Base-by-base conservation (phyloP, 169 alveolate genomes). In the Plasmodium vivax region DNA sequence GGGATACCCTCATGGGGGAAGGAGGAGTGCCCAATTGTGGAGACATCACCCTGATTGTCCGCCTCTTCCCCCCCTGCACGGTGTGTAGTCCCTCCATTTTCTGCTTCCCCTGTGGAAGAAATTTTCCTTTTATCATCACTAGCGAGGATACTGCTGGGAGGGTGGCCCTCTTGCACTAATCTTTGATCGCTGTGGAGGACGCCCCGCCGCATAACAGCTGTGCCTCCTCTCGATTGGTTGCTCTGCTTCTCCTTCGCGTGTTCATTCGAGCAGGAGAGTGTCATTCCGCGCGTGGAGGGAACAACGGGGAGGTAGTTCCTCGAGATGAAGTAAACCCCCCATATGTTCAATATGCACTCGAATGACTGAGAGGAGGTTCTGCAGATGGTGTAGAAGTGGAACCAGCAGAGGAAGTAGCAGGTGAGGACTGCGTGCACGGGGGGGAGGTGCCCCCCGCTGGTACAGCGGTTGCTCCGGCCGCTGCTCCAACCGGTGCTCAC, bases 301-400 rank as follows among this genome's bases (percentile, higher is more conserved):
- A 81, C 51, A 0, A 10, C 23, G 36, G 92, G 84, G 73, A 74
- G 71, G 80, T 84, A 95, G 87, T 92, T 92, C 56, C 34, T 73
- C 10, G 84, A 95, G 56, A 85, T 56, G 92, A 58, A 88, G 30
- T 95, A 95, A 3, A 92, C 87, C 8, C 93, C 92, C 95, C 95
- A 92, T 58, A 95, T 73, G 73, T 85, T 92, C 74, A 95, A 23
- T 34, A 95, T 77, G 41, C 85, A 74, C 51, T 95, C 96, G 79
- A 95, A 62, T 30, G 96, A 73, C 45, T 92, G 80, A 27, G 96
- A 84, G 4, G 93, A 92, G 2, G 96, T 92, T 80, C 96, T 73
- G 68, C 96, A 95, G 14, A 92, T 62, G 8, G 92, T 68, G 82
- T 82, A 92, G 58, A 95, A 84, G 54, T 95, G 79, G 82, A 88